Base-by-base conservation (phyloP, 306 rosid species). In the Cyamopsis tetragonoloba region DNA sequence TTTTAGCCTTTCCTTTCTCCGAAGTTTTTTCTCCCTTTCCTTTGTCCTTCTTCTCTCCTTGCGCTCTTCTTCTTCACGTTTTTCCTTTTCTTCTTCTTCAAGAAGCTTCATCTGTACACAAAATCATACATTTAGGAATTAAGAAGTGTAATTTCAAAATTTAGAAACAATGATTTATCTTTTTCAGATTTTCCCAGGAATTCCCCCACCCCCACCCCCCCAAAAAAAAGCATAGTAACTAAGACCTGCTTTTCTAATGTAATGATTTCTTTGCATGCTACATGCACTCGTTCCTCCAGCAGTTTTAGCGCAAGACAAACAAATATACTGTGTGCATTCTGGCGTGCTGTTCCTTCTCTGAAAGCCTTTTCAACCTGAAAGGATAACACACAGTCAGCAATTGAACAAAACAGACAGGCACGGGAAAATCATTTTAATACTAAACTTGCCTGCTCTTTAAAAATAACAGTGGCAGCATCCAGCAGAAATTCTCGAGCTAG, bases 271-370 rank as follows among this genome's bases (percentile, higher is more conserved):
- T 91, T 95, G 88, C 97, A 95, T 7, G 92, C 97, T 77, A 95
- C 91, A 80, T 88, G 97, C 74, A 91, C 92, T 46, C 91, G 92
- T 62, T 95, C 99, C 87, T 95, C 99, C 79, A 95, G 89, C 74
- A 95, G 79, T 75, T 95, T 88, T 64, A 91, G 84, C 44, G 96
- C 96, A 75, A 95, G 96, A 75, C 96, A 95, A 31, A 95, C 97
- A 61, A 95, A 95, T 73, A 95, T 88, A 82, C 99, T 88, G 77
- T 95, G 99, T 12, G 99, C 97, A 87, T 95, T 95, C 91, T 95
- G 99, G 77, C 99, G 99, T 5, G 99, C 97, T 42, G 99, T 95
- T 74, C 99, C 99, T 88, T 95, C 99, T 82, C 97, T 81, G 77
- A 95, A 95, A 30, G 99, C 97, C 73, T 95, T 95, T 74, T 95